Evolutionary conservation across 2,329 filamentous ascomycete species (phyloP), one percentile per base, ranked within the genome.

Genomic region (Bisporella sp.): DNA sequence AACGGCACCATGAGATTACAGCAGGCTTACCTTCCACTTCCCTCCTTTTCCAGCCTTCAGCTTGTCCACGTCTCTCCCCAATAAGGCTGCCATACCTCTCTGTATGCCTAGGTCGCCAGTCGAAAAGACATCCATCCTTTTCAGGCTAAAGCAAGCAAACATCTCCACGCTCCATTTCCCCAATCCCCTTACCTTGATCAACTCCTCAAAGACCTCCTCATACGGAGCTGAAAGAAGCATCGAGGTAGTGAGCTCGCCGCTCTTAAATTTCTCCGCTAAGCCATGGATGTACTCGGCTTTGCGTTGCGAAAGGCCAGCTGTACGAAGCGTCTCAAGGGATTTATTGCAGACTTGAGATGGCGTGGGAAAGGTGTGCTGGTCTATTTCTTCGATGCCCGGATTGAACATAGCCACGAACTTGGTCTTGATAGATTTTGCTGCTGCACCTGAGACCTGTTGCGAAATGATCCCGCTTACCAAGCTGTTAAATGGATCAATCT

Each of bases 121-220:
- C 28, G 85, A 89, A 66, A 97, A 96, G 28, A 99, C 88, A 70
- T 99, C 92, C 76, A 90, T 85, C 9, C 91, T 77, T 76, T 96
- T 97, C 40, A 99, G 73, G n/a, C 82, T 87, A 69, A 99, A 97
- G 68, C 87, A 89, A 46, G 91, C 89, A 73, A 99, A 99, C 93
- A 99, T 97, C 73, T 96, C 91, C 11, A 95, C 90, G 45, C 85
- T 91, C 93, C 93, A 97, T 48, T 77, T 78, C 0, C 93, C 93
- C 46, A 97, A 71, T 0, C 93, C 93, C 7, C 92, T 78, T 5
- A 99, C 90, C 1, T 90, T 87, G 45, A 87, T 89, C 45, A 99
- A 74, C 66, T 79, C 85, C 67, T 87, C 80, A 56, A 96, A 75
- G 6, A 99, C 78, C 59, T 95, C 87, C 46, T 95, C 91, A 66